phyloP scores from a whole-genome alignment of 2,329 filamentous ascomycete species.

The Magnaporthiopsis incrustans region DNA sequence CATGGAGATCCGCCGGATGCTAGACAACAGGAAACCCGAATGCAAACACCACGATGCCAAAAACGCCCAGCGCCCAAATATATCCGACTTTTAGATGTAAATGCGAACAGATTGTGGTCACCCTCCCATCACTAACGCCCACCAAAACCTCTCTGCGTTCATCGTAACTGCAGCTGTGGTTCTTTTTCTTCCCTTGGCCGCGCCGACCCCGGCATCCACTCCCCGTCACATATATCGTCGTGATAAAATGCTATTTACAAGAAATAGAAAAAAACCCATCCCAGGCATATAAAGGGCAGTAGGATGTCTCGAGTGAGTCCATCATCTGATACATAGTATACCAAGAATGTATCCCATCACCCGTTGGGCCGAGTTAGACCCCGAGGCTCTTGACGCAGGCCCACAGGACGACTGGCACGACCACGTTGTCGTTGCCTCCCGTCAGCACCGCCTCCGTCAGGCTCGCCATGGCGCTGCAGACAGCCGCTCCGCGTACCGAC shows the following conservation, averaged over 20 bases:
- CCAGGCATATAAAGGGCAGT: no score
- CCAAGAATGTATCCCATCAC: not conserved
- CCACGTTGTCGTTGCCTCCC: conserved; percentile 96
- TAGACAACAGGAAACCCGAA: not conserved
- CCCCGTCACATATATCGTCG: not conserved
- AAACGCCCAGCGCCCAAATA: not conserved
- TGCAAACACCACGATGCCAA: not conserved
- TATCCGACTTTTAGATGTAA: not conserved
- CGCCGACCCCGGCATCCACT: no score
- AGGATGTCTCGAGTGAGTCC: no score
- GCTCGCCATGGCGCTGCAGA: conserved; percentile 75
- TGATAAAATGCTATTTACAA: not conserved
- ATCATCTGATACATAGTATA: not conserved
- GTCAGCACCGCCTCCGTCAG: conserved; percentile 92
- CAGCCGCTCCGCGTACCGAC: conserved; percentile 61
- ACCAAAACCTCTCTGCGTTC: not conserved
- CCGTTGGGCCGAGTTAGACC: conserved; percentile 28
- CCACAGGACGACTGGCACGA: conserved; percentile 91
- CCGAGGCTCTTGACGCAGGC: conserved; percentile 74
- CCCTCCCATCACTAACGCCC: not conserved
- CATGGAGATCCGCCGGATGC: no score
- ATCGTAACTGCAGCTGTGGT: not conserved
- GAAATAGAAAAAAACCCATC: not conserved
- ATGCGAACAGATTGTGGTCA: not conserved
- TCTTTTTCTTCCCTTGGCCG: not conserved